Base-by-base conservation (phyloP, 495 filamentous ascomycete genomes). In the Venustampulla echinocandica region DNA sequence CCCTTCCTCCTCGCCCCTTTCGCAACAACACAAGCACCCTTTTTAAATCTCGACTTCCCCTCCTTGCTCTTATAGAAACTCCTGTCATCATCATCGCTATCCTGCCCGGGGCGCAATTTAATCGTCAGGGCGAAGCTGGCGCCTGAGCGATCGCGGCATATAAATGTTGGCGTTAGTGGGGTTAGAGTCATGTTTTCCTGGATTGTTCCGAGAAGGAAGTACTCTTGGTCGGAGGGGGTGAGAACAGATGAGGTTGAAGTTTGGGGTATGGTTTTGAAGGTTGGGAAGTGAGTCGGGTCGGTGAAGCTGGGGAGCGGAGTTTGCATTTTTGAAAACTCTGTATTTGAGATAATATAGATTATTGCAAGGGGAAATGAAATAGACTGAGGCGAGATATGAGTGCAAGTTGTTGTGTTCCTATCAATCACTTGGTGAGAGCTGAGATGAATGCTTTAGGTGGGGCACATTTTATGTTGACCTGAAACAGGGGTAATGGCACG, bases 101-200 rank as follows among this genome's bases (percentile, higher is more conserved):
- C 17, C 22, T 44, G 24, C 4, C 11, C 10, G 18, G 9, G 2
- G 5, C 10, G 2, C 3, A 57, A 21, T 6, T 37, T 21, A 2
- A 57, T 27, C 7, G 42, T 53, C 18, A 50, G n/a, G 3, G 54
- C 54, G 38, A 57, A 57, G 10, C 50, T 38, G 15, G 22, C 20
- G n/a, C 15, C 19, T 6, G 10, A 7, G 1, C 25, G 28, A 24
- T 57, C 54, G 34, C 33, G 40, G 21, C 18, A 28, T 13, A 57
- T 53, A 43, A 53, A 57, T 10, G 54, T 57, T 10, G 54, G 54
- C 2, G 33, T 45, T 5, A 7, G 14, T 18, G 49, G 45, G 15
- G 48, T 44, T 18, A 53, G 21, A 3, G 54, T 57, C 54, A 57
- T 57, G 22, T 57, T 50, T 21, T 57, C 40, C 4, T 17, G 22